Evolutionary conservation across 2,329 filamentous ascomycete genomes (phyloP), one percentile per base, ranked within the genome.

Genomic region (Pseudogymnoascus sp.): DNA sequence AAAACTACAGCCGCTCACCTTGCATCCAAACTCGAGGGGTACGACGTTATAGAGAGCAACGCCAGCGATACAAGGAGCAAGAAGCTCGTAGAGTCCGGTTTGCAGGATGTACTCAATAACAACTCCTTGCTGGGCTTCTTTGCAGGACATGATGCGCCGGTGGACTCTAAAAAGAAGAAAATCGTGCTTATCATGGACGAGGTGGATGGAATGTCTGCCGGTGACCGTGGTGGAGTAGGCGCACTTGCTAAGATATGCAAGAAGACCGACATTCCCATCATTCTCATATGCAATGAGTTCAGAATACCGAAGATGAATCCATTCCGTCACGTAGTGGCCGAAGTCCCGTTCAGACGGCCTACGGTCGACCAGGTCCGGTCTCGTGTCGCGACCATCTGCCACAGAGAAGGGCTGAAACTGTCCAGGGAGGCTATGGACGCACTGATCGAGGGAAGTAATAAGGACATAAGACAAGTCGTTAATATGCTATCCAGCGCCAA

Each of bases 161-260:
- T 96, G 3, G 89, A 97, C 49, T 77, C 80, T 4, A 81, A 81
- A 14, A 97, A 95, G 79, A 96, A 96, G 79, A 97, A 97, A 69
- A 86, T 97, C 35, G 91, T 97, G 5, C 79, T 99, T 59, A 91
- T 99, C 76, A 97, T 99, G 95, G 95, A 99, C 69, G 95, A 99
- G 76, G 95, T 99, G 4, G 95, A 99, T 71, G 95, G 95, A 61
- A 97, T 99, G 95, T 97, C 93, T 65, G 93, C 91, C 37, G 95
- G 95, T 72, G 95, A 99, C 73, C 88, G 95, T 65, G 95, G 95
- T 67, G 95, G 95, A 74, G 95, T 99, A 58, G 95, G 93, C 60
- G 95, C 95, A 31, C 81, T 99, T 63, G 93, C 95, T 63, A 91
- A 95, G 63, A 89, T 96, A 61, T 97, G 93, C 81, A 96, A 90